Conservation (phyloP, 495 filamentous ascomycete genomes). For the Rostrohypoxylon terebratum region DNA sequence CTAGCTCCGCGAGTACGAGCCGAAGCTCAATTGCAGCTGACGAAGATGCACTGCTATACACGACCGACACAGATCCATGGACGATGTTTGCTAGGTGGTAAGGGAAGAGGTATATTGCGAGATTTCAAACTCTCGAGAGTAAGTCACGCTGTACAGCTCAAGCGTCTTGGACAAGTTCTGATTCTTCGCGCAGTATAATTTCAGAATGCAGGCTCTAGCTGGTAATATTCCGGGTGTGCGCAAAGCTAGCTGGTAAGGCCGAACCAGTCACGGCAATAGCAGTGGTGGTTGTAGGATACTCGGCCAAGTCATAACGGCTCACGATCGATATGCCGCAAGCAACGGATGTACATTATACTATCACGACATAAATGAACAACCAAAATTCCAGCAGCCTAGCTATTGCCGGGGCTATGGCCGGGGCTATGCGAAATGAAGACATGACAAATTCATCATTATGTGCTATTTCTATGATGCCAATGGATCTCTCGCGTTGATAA, state of each 20-base stretch:
- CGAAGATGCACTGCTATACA: slow-evolving; percentile 95
- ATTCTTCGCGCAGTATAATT: slow-evolving; percentile 77
- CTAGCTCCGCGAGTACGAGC: slow-evolving; percentile 83
- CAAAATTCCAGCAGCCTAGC: neutral
- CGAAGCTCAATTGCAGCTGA: slow-evolving; percentile 90
- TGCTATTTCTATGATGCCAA: neutral
- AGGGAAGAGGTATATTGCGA: slow-evolving; percentile 83
- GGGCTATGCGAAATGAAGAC: neutral
- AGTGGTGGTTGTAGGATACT: slow-evolving; percentile 36
- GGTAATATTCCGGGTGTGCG: slow-evolving; percentile 91
- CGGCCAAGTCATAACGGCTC: neutral
- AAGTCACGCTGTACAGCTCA: slow-evolving; percentile 52
- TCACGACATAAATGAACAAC: neutral
- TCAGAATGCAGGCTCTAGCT: slow-evolving; percentile 87
- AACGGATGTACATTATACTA: slow-evolving; percentile 18
- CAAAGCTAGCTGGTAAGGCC: slow-evolving; percentile 92
- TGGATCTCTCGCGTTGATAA: neutral
- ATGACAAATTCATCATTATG: neutral
- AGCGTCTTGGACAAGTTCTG: slow-evolving; percentile 34
- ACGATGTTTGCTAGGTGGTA: slow-evolving; percentile 89
- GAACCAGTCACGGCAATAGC: neutral
- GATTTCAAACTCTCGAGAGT: slow-evolving; percentile 94
- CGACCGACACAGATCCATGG: slow-evolving; percentile 93
- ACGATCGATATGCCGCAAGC: slow-evolving; percentile 13
- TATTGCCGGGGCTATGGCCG: neutral